A percentile compares a stretch with the other conserved stretches of the same genome.
Conservation (phyloP, 2,329 filamentous ascomycete species). For the Hypoxylon rubiginosum region DNA sequence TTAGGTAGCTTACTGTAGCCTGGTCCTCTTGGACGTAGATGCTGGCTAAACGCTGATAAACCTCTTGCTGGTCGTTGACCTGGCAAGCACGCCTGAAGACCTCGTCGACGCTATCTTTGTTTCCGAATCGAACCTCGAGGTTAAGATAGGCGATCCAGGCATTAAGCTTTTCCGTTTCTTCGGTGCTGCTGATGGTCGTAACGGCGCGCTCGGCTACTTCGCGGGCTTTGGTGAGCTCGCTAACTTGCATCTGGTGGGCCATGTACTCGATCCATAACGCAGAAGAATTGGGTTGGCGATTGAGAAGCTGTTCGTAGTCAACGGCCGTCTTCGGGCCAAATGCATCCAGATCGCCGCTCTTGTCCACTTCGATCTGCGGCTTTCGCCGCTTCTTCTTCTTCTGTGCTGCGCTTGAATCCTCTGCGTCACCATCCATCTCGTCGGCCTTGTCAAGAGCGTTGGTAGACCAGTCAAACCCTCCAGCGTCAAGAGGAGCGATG, state of each 20-base stretch:
- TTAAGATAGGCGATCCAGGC: slow-evolving; percentile 96
- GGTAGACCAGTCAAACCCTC: slow-evolving; percentile 90
- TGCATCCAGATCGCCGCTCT: slow-evolving; percentile 90
- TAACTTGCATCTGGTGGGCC: slow-evolving; percentile 96
- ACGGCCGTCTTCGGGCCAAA: slow-evolving; percentile 89
- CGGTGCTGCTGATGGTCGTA: slow-evolving; percentile 89
- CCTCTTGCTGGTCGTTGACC: slow-evolving; percentile 91
- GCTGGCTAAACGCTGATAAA: slow-evolving; percentile 89
- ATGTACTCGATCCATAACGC: slow-evolving; percentile 97
- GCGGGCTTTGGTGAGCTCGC: slow-evolving; percentile 88
- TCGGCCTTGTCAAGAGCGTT: slow-evolving; percentile 70
- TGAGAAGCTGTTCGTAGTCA: slow-evolving; percentile 93
- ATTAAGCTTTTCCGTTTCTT: slow-evolving; percentile 93
- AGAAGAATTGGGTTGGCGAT: slow-evolving; percentile 94
- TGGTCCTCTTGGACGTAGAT: slow-evolving; percentile 96
- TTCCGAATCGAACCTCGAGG: slow-evolving; percentile 91
- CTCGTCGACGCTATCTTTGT: slow-evolving; percentile 83
- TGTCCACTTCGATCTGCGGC: slow-evolving; percentile 84
- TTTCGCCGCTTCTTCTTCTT: slow-evolving; percentile 84
- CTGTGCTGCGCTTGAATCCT: slow-evolving; percentile 51
- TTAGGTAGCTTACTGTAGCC: slow-evolving; percentile 73
- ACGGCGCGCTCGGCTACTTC: slow-evolving; percentile 92
- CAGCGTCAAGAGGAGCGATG: slow-evolving; percentile 72
- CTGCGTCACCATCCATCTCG: slow-evolving; percentile 65
- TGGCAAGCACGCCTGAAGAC: slow-evolving; percentile 93